A percentile compares a stretch with the other conserved stretches of the same genome.
These are phyloP conservation scores for Cladorrhinum sp. DNA, from an alignment of 2,329 filamentous ascomycete genomes.

Conservation along the genomic window DNA sequence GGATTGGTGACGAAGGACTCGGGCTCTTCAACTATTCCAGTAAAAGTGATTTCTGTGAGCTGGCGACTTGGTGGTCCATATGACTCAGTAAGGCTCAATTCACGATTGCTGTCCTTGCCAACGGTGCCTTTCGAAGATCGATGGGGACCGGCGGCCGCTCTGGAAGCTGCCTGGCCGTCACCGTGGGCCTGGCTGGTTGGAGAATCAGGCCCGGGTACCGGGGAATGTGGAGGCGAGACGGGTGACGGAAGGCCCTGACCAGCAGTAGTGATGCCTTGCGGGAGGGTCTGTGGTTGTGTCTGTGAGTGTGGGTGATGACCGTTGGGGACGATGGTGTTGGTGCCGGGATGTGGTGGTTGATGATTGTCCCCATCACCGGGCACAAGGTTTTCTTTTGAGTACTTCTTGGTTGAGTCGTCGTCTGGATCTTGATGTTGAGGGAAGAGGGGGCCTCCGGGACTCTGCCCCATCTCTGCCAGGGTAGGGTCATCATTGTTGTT, in stretches of 20 bases:
- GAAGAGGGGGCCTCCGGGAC: constrained; percentile 27
- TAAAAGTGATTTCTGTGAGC: constrained; percentile 21
- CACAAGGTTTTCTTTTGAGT: constrained; percentile 19
- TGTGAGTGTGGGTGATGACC: neutral
- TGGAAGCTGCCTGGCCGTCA: constrained; percentile 15
- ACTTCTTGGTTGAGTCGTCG: constrained; percentile 24
- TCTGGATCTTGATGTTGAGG: constrained; percentile 14
- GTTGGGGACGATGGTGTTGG: neutral
- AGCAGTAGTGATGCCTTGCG: constrained; percentile 17
- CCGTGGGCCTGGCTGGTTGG: constrained; percentile 6
- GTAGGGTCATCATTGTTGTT: constrained; percentile 26
- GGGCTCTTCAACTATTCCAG: constrained; percentile 29
- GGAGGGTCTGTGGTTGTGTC: constrained; percentile 6
- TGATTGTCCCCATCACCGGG: constrained; percentile 13
- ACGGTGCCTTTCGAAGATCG: constrained; percentile 19
- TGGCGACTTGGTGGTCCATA: constrained; percentile 24
- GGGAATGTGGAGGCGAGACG: constrained; percentile 23
- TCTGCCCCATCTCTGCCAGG: constrained; percentile 33
- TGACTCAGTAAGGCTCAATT: constrained; percentile 26
- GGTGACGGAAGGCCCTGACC: constrained; percentile 27
- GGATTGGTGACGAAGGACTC: constrained; percentile 23
- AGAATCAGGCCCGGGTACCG: constrained; percentile 17
- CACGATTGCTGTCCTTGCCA: constrained; percentile 23
- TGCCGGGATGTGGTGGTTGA: neutral
- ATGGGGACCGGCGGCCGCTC: constrained; percentile 14